Evolutionary conservation across 106 monocot species (phyloP).

Genomic region (Alisma plantagoaquatica): DNA sequence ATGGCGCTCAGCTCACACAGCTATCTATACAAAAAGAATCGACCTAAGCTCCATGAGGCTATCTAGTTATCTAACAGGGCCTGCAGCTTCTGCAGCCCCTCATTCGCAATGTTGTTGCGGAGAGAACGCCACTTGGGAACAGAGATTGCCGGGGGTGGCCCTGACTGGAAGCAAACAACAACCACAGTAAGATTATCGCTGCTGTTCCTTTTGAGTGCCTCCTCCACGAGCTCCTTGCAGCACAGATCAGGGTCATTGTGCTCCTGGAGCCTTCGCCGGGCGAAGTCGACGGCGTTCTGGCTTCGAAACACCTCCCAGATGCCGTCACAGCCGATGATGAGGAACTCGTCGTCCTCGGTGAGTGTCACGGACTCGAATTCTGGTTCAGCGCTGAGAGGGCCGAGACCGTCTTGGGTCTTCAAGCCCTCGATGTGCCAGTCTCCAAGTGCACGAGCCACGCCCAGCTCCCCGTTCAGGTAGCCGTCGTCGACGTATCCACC

Average conservation of each 20-base stretch:
- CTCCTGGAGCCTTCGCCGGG: slow-evolving; percentile 10
- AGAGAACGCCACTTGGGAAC: no score
- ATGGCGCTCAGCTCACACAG: no score
- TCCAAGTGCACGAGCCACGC: slow-evolving; percentile 73
- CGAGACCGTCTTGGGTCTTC: slow-evolving; percentile 32
- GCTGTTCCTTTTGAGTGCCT: slow-evolving; percentile 17
- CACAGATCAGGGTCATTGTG: slow-evolving; percentile 23
- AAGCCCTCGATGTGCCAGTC: slow-evolving; percentile 91
- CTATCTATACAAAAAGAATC: no score
- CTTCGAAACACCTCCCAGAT: slow-evolving; percentile 27
- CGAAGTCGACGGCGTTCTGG: slow-evolving; percentile 16
- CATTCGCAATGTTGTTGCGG: no score
- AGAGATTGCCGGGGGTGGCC: slow-evolving; percentile 24
- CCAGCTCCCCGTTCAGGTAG: slow-evolving; percentile 83
- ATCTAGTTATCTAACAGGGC: no score
- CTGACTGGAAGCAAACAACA: slow-evolving; percentile 16
- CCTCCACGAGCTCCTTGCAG: slow-evolving; percentile 10
- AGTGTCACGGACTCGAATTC: slow-evolving; percentile 7
- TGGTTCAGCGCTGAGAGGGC: slow-evolving; percentile 76
- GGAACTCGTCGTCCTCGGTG: slow-evolving; percentile 25
- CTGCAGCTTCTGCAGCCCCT: no score
- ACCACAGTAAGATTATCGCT: slow-evolving; percentile 22
- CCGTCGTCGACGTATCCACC: slow-evolving; percentile 79
- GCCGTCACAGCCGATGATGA: slow-evolving; percentile 21
- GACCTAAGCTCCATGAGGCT: no score